Conservation (phyloP, 768 basidiomycete species). For the Tephrocybe sp. region DNA sequence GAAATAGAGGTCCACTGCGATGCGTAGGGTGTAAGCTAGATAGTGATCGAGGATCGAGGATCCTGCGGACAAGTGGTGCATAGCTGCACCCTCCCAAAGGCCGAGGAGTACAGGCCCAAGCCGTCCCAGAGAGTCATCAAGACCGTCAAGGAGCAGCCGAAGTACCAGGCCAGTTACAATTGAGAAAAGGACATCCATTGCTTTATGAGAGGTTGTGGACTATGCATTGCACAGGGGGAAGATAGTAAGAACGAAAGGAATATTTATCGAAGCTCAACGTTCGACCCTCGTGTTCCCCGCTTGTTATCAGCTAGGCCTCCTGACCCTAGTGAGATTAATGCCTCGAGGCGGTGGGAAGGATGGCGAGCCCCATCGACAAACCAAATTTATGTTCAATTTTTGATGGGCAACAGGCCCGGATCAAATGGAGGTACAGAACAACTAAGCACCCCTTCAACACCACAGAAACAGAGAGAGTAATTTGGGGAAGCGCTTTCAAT, state of each 20-base stretch:
- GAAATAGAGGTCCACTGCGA: slow-evolving; percentile 41
- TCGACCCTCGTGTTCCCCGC: slow-evolving; percentile 10
- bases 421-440: not conserved
- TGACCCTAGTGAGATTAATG: slow-evolving; percentile 2
- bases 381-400: not conserved
- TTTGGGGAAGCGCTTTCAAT: too few relatives aligned
- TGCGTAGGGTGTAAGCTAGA: slow-evolving; percentile 42
- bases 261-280: too few relatives aligned
- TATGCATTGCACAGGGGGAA: slow-evolving; percentile 14
- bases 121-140: slow-evolving; percentile 25
- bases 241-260: not conserved
- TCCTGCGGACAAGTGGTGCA: slow-evolving; percentile 37
- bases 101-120: slow-evolving; percentile 38
- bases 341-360: slow-evolving; percentile 16
- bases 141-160: slow-evolving; percentile 32
- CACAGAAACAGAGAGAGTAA: too few relatives aligned
- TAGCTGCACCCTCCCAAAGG: slow-evolving; percentile 67
- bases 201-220: slow-evolving; percentile 1
- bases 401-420: not conserved
- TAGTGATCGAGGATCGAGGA: slow-evolving; percentile 34
- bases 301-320: slow-evolving; percentile 8
- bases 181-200: slow-evolving; percentile 44
- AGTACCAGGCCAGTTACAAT: slow-evolving; percentile 42
- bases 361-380: not conserved
- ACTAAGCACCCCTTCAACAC: too few relatives aligned